Percentiles rank a stretch among this genome's conserved stretches.
Conservation (phyloP, 257 asterid genomes). For the Jacaranda mimosifolia region DNA sequence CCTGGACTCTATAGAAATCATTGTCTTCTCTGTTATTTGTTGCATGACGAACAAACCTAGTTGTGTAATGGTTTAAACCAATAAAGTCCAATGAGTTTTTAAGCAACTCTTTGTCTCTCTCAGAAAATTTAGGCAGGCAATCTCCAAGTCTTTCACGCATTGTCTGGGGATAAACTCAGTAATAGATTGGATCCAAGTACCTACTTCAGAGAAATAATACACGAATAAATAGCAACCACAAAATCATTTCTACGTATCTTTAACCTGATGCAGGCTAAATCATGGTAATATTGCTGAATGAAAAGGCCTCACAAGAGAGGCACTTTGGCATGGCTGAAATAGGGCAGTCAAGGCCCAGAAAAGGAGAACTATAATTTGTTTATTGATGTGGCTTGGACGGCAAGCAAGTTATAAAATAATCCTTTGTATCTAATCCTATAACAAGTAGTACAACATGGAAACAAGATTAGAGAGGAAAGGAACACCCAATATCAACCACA, state of each 20-base stretch:
- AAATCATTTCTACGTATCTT: background rate
- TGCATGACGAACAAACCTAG: slow-evolving; percentile 57
- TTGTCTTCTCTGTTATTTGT: slow-evolving; percentile 44
- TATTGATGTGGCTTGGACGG: background rate
- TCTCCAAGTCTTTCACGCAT: slow-evolving; percentile 61
- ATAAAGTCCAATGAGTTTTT: slow-evolving; percentile 57
- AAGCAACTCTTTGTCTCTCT: slow-evolving; percentile 54
- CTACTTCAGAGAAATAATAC: slow-evolving; percentile 35
- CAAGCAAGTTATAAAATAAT: too few relatives aligned
- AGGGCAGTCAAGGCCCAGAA: background rate
- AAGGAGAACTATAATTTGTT: background rate
- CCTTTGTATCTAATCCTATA: too few relatives aligned
- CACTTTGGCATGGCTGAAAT: background rate
- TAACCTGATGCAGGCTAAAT: background rate
- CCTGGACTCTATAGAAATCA: slow-evolving; percentile 56
- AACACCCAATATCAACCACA: too few relatives aligned
- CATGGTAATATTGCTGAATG: background rate
- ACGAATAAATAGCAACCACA: slow-evolving; percentile 4
- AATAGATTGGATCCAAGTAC: slow-evolving; percentile 63
- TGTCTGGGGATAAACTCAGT: slow-evolving; percentile 60
- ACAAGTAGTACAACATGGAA: background rate
- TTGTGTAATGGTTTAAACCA: slow-evolving; percentile 65
- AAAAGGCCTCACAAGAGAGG: slow-evolving; percentile 8
- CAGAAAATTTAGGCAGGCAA: slow-evolving; percentile 57
- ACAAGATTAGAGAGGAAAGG: background rate